A percentile compares a stretch with the other conserved stretches of the same genome.
These are phyloP conservation scores for Vaccinium vitisidaea DNA, from an alignment of 148 eudicot genomes.

Conservation along the genomic window DNA sequence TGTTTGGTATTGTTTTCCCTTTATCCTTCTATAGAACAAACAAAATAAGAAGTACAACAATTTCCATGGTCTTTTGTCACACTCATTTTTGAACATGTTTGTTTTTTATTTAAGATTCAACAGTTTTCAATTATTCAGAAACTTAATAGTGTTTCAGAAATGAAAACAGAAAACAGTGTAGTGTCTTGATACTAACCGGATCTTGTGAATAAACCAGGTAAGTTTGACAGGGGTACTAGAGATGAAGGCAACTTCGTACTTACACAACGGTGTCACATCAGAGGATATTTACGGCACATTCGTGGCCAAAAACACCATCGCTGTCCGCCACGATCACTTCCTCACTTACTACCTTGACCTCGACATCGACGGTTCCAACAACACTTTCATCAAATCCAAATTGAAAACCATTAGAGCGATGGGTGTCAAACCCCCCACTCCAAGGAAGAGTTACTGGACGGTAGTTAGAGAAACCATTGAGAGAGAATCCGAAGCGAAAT, in stretches of 20 bases:
- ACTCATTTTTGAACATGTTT: neutral
- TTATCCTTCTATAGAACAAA: neutral
- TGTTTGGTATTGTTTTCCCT: neutral
- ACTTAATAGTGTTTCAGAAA: neutral
- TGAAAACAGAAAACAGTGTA: neutral
- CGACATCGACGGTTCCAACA: slow-evolving; percentile 46
- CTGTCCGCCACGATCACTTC: slow-evolving; percentile 76
- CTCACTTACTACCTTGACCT: slow-evolving; percentile 65
- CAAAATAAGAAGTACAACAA: neutral
- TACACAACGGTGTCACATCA: slow-evolving; percentile 23
- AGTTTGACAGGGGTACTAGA: slow-evolving; percentile 72
- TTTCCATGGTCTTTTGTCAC: neutral
- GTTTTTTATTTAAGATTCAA: too few species aligned
- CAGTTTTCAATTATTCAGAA: neutral
- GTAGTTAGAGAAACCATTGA: slow-evolving; percentile 36
- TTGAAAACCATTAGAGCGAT: slow-evolving; percentile 27
- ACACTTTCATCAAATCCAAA: slow-evolving; percentile 41
- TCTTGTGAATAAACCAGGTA: slow-evolving; percentile 36
- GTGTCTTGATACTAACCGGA: neutral
- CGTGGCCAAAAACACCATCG: slow-evolving; percentile 55
- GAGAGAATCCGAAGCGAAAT: slow-evolving; percentile 49
- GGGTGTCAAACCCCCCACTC: slow-evolving; percentile 23
- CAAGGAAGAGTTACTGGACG: slow-evolving; percentile 81
- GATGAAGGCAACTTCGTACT: slow-evolving; percentile 65
- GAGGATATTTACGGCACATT: slow-evolving; percentile 55